Evolutionary conservation across 1,284 basidiomycete genomes (phyloP).

Genomic region (Moniliophthora roreri): DNA sequence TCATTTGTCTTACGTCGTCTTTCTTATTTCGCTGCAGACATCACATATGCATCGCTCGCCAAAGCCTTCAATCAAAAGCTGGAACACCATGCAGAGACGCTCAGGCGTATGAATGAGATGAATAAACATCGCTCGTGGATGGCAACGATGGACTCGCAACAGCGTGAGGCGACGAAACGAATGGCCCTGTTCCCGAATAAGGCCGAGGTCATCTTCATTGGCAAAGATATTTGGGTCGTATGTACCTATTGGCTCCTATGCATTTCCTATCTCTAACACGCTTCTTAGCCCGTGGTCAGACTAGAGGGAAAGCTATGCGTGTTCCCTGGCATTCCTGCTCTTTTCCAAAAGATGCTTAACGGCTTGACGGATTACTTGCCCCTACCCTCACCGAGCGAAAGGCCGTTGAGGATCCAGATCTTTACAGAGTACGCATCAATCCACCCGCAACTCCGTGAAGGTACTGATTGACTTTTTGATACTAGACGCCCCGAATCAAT

Average conservation of each 20-base stretch:
- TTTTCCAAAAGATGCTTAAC: conserved; percentile 82
- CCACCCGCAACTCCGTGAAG: too few relatives aligned
- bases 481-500: conserved; percentile 78
- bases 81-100: conserved; percentile 78
- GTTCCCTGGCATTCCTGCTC: conserved; percentile 86
- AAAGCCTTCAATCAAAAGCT: conserved; percentile 82
- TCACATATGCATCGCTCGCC: conserved; percentile 86
- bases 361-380: conserved; percentile 73
- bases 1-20: conserved; percentile 15
- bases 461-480: not conserved
- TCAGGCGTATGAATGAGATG: conserved; percentile 74
- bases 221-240: conserved; percentile 82
- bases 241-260: conserved; percentile 22
- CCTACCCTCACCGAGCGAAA: conserved; percentile 67
- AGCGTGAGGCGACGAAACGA: conserved; percentile 68
- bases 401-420: conserved; percentile 75
- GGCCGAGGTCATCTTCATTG: conserved; percentile 77
- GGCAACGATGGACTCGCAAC: conserved; percentile 64
- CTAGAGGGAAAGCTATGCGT: conserved; percentile 84
- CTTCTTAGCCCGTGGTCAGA: conserved; percentile 73
- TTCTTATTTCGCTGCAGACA: conserved; percentile 49
- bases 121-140: conserved; percentile 58
- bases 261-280: not conserved
- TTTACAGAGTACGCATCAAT: conserved; percentile 64
- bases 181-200: conserved; percentile 83